Evolutionary conservation across 768 basidiomycete species (phyloP), one percentile per base, ranked within the genome.

Genomic region (Hygrophorus russula): DNA sequence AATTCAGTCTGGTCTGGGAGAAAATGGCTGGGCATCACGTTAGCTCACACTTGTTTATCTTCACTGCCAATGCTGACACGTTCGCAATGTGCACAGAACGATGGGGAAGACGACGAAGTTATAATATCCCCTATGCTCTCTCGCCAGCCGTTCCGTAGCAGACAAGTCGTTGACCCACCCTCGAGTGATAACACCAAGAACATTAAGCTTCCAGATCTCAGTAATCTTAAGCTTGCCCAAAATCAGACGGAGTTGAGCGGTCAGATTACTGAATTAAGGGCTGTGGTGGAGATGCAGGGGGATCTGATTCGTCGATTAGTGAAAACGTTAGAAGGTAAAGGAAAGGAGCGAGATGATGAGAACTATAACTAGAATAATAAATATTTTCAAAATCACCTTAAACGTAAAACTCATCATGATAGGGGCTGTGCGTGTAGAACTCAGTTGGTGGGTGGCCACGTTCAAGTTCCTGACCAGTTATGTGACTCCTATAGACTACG

Each of bases 1-100:
- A 96, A 57, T 96, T 96, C 58, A 88, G 87, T 46, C 65, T 81
- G 10, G 86, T 92, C 1, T 96, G 90, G 84, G 88, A 92, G 45
- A 71, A 70, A 24, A 89, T 92, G 86, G 70, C 69, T 0, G 62
- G 56, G 14, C 59, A 69, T 39, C 62, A 68, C 36, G 74, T 70
- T 34, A n/a, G 68, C 47, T 33, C 32, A 15, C 19, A 31, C 31
- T 41, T 15, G 5, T 15, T 42, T 38, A 20, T 19, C 36, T 27
- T 19, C 32, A 29, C 27, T 15, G 9, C 43, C 12, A 30, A 27
- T 18, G 34, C 14, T 43, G 35, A 29, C 28, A 33, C 19, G 17
- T 35, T 19, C 9, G 17, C 41, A 13, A 9, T 45, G 46, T 33
- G n/a, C 45, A 44, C 33, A 46, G 20, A 38, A 52, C 33, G 47